Conservation (phyloP, 805 yeast genomes). For the Wickerhamiella occidentalis region DNA sequence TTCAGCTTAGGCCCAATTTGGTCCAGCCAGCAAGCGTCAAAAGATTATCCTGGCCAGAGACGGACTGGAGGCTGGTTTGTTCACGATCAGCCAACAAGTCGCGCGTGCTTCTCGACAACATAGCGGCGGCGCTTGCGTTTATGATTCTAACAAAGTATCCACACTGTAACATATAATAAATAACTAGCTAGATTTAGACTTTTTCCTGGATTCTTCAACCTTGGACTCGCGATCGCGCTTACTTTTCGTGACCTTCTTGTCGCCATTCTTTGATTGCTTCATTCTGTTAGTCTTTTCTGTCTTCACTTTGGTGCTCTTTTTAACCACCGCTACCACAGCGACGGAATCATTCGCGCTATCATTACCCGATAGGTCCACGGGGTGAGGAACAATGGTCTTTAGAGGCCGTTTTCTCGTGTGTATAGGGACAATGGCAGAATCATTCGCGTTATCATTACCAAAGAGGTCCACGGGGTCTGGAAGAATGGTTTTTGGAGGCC, state of each 20-base stretch:
- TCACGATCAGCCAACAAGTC: constrained; percentile 12
- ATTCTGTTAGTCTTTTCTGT: neutral
- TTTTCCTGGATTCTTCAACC: neutral
- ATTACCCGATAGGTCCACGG: neutral
- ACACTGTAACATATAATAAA: no score
- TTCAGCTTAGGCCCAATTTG: constrained; percentile 15
- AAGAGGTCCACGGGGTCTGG: no score
- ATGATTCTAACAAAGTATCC: no score
- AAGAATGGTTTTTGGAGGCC: no score
- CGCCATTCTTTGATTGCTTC: no score
- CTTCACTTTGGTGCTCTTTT: neutral
- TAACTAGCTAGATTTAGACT: neutral
- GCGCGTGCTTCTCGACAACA: neutral
- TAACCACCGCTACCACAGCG: neutral
- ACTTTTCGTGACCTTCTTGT: neutral
- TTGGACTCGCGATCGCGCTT: no score
- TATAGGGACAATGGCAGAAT: no score
- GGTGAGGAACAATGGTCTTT: neutral
- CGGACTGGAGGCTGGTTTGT: constrained; percentile 16
- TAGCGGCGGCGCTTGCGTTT: constrained; percentile 1
- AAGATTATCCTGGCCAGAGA: constrained; percentile 22
- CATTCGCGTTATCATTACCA: no score
- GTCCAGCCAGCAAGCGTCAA: constrained; percentile 23
- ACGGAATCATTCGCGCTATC: neutral
- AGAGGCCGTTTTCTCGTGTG: no score